Base-by-base conservation (phyloP, 225 moss, liverwort and hornwort species). In the Polytrichum formosum region DNA sequence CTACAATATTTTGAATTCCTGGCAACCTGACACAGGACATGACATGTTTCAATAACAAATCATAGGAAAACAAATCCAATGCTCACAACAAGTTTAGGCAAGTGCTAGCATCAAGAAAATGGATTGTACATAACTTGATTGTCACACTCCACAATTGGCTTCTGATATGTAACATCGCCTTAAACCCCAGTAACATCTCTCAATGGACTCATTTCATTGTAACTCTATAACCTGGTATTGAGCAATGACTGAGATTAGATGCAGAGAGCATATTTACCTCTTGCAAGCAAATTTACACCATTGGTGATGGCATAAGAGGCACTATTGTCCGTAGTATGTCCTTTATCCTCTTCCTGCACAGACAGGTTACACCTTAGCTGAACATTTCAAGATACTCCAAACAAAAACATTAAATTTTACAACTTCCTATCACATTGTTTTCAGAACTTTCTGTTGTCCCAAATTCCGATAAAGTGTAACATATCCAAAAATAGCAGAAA, bases 261-360 rank as follows among this genome's bases (percentile, higher is more conserved):
- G 58, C 31, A 55, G 30, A 19, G 27, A 69, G 59, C 13, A 54
- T 13, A 61, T 26, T 68, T 76, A 84, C 81, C 84, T 75, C 37
- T 65, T 58, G 72, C 22, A 7, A 76, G 6, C 58, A 58, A 10
- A 62, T 29, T 54, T 10, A 54, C 27, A 46, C 28, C 75, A 65
- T 73, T 78, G 10, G 62, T 71, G 71, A 74, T 70, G 71, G 61
- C 73, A 21, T 66, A 72, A 70, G 72, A 70, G 26, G 54, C 64
- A 59, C 61, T 37, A 37, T 60, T 76, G 54, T 76, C 75, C 27
- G 26, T 65, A 61, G 68, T 56, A 61, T 65, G 53, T 22, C 55
- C 68, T 70, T 76, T 78, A 35, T 61, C 21, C 61, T 16, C 54
- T 33, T 70, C 17, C 84, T 85, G 71, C 71, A 76, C 56, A 28